A percentile compares a stretch with the other conserved stretches of the same genome.
These are phyloP conservation scores for Trichoderma sp. DNA, from an alignment of 2,329 filamentous ascomycete species.

Conservation along the genomic window DNA sequence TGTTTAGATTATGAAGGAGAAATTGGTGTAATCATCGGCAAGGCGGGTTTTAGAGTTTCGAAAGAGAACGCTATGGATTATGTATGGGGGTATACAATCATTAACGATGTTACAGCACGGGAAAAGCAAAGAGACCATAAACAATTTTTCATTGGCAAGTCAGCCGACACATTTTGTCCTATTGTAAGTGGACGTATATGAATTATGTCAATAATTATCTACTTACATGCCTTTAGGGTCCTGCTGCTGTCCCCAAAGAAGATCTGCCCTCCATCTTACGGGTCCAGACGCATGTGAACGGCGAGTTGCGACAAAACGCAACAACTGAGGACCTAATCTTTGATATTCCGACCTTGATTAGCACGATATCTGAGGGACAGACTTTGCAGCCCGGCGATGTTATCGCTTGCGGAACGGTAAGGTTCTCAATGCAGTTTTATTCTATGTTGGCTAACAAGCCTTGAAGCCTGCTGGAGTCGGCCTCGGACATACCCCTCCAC, in stretches of 20 bases:
- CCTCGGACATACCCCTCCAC: neutral
- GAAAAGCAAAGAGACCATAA: constrained; percentile 10
- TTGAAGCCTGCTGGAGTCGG: constrained; percentile 6
- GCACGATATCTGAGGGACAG: constrained; percentile 2
- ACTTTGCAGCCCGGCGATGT: constrained; percentile 7
- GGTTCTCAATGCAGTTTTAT: neutral
- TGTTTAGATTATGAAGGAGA: constrained; percentile 9
- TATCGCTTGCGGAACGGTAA: neutral
- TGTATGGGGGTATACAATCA: constrained; percentile 14
- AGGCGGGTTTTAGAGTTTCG: neutral
- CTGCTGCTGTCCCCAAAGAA: constrained; percentile 4
- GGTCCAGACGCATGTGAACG: constrained; percentile 10
- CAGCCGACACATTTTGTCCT: constrained; percentile 7
- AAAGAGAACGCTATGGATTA: constrained; percentile 11
- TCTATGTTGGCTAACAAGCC: neutral
- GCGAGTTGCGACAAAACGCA: constrained; percentile 8
- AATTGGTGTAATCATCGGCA: constrained; percentile 14
- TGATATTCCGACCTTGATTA: constrained; percentile 3
- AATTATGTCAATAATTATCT: too few relatives aligned
- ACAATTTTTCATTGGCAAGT: constrained; percentile 12
- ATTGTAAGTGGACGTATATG: neutral
- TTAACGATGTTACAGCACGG: constrained; percentile 11
- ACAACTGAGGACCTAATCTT: constrained; percentile 10
- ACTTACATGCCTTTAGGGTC: neutral
- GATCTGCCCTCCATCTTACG: neutral